A percentile compares a stretch with the other conserved stretches of the same genome.
phyloP scores from a whole-genome alignment of 345 rosid genomes.

The Kernera saxatilis region DNA sequence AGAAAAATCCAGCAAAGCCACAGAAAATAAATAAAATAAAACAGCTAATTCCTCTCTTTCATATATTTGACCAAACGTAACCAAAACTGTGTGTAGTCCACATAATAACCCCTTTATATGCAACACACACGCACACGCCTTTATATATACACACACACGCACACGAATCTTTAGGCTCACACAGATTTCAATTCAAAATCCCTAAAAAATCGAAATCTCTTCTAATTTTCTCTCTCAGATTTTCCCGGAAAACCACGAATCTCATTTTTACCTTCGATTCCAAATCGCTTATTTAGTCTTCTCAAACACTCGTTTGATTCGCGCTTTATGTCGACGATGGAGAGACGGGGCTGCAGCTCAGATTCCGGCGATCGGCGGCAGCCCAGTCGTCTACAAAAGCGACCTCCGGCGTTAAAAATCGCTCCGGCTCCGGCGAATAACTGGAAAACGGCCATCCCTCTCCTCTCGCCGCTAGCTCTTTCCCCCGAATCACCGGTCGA shows the following conservation, averaged over 20 bases:
- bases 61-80: constrained; percentile 21
- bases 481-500: constrained; percentile 49
- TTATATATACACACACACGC: neutral
- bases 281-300: neutral
- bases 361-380: constrained; percentile 22
- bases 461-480: constrained; percentile 65
- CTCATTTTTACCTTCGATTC: neutral
- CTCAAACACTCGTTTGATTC: neutral
- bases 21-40: neutral
- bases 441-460: constrained; percentile 92
- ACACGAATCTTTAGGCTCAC: neutral
- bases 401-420: constrained; percentile 57
- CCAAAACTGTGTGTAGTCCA: constrained; percentile 10
- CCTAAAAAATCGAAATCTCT: neutral
- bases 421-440: constrained; percentile 42
- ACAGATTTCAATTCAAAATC: neutral
- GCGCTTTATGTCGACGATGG: constrained; percentile 24
- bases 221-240: neutral
- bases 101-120: neutral
- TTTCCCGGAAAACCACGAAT: constrained; percentile 13
- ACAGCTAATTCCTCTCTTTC: constrained; percentile 12
- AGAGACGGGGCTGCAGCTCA: constrained; percentile 24
- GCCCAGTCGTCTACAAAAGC: constrained; percentile 70
- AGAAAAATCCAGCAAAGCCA: constrained; percentile 20
- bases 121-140: constrained; percentile 1